Evolutionary conservation across 768 basidiomycete genomes (phyloP).

Genomic region (Hericium alpestre): DNA sequence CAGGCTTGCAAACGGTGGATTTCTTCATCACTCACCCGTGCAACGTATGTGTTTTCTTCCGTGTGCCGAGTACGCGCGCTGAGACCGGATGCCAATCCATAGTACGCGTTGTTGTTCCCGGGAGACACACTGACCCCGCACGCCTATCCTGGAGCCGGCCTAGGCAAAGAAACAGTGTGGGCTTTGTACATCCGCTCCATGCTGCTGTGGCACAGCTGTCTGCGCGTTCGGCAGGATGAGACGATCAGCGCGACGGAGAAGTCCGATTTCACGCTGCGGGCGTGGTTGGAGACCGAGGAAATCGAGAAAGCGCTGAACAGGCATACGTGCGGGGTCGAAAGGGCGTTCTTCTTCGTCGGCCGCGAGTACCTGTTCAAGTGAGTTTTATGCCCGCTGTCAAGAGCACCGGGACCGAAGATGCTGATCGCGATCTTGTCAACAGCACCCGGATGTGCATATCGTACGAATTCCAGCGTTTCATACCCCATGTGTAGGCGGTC

Average conservation of each 20-base stretch:
- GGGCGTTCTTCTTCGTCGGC: constrained; percentile 57
- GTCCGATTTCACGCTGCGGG: constrained; percentile 51
- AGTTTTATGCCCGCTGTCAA: constrained; percentile 18
- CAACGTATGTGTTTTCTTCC: constrained; percentile 38
- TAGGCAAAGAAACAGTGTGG: constrained; percentile 57
- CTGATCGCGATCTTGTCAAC: constrained; percentile 9
- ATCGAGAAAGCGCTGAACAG: constrained; percentile 52
- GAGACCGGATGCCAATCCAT: background rate
- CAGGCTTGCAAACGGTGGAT: constrained; percentile 24
- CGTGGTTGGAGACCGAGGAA: constrained; percentile 61
- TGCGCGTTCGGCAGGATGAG: constrained; percentile 42
- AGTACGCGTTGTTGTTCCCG: constrained; percentile 69
- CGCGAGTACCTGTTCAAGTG: constrained; percentile 73
- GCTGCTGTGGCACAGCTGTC: constrained; percentile 65
- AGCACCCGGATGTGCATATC: constrained; percentile 65
- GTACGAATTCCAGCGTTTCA: constrained; percentile 55
- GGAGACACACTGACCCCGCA: constrained; percentile 48
- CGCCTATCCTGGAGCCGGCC: constrained; percentile 22
- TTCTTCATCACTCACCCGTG: constrained; percentile 53
- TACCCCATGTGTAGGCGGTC: constrained; percentile 49
- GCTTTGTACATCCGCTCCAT: constrained; percentile 61
- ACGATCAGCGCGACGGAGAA: constrained; percentile 36
- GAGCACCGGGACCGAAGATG: background rate
- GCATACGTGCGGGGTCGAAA: constrained; percentile 60
- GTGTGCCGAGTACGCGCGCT: background rate